Evolutionary conservation across 805 yeast genomes (phyloP).

Genomic region (Kuraishia borneana): DNA sequence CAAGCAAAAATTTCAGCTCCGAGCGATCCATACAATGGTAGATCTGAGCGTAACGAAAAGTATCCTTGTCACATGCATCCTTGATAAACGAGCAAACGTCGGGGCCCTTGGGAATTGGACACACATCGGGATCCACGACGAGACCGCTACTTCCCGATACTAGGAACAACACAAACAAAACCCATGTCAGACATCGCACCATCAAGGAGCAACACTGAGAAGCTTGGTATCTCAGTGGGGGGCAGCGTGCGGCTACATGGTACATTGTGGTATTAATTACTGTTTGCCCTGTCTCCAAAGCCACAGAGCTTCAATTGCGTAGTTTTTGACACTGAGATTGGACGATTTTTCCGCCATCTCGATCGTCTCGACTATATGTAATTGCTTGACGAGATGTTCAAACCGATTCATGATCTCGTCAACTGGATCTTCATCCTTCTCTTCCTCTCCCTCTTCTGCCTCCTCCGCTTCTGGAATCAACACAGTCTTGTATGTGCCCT

Average conservation of each 20-base stretch:
- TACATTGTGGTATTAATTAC: no score
- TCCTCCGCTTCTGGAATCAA: conserved; percentile 21
- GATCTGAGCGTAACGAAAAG: conserved; percentile 10
- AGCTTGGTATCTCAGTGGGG: background rate
- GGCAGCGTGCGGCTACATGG: background rate
- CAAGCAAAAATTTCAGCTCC: conserved; percentile 4
- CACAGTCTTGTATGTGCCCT: conserved; percentile 29
- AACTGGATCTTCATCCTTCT: conserved; percentile 7
- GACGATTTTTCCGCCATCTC: conserved; percentile 45
- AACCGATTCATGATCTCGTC: conserved; percentile 26
- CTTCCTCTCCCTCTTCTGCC: conserved; percentile 23
- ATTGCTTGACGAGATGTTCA: conserved; percentile 61
- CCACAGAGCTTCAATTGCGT: conserved; percentile 89
- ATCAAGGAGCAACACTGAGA: background rate
- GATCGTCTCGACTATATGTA: conserved; percentile 54
- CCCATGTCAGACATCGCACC: background rate
- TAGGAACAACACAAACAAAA: background rate
- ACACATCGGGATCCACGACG: background rate
- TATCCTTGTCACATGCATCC: conserved; percentile 9
- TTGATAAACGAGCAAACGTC: conserved; percentile 11
- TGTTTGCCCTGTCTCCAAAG: conserved; percentile 63
- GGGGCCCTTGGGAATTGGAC: background rate
- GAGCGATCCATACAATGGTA: conserved; percentile 12
- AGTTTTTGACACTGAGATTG: conserved; percentile 66
- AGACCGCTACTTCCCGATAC: background rate